Percentiles rank a stretch among this genome's conserved stretches.
Evolutionary conservation across 352 stramenopile genomes (phyloP).

Genomic region (Phytophthora sojae): DNA sequence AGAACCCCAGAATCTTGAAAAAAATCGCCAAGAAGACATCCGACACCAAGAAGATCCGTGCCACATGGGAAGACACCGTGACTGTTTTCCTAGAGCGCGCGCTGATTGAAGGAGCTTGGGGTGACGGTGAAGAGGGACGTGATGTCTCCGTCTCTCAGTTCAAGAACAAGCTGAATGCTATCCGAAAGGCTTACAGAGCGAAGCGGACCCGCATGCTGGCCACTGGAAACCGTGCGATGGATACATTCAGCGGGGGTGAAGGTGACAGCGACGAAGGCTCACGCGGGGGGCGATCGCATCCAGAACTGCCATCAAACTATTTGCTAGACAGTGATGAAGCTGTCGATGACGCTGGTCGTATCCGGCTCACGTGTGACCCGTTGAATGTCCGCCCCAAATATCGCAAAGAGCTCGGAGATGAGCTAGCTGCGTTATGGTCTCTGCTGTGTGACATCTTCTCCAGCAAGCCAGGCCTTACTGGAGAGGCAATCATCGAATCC

Average conservation of each 20-base stretch:
- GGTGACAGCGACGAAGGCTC: background rate
- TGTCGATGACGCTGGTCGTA: background rate
- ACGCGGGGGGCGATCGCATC: too few species aligned
- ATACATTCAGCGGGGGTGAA: background rate
- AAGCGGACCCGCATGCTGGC: slow-evolving; percentile 10
- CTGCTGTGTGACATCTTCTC: background rate
- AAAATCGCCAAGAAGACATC: slow-evolving; percentile 9
- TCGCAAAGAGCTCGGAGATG: background rate
- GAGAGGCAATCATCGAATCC: background rate
- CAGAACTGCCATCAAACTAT: slow-evolving; percentile 3
- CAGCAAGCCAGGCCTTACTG: background rate
- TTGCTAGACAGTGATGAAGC: background rate
- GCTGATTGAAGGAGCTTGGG: slow-evolving; percentile 5
- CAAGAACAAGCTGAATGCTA: slow-evolving; percentile 16
- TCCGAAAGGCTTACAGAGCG: background rate
- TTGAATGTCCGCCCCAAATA: background rate
- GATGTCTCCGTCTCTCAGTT: slow-evolving; percentile 3
- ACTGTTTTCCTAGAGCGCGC: slow-evolving; percentile 1
- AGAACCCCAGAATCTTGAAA: slow-evolving; percentile 7
- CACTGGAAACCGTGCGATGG: slow-evolving; percentile 1
- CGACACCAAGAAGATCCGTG: background rate
- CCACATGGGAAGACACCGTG: slow-evolving; percentile 7
- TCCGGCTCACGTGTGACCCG: background rate
- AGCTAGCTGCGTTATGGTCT: background rate
- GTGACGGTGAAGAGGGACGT: background rate